phyloP scores from a whole-genome alignment of 148 eudicot genomes.

The Rhododendron molle region DNA sequence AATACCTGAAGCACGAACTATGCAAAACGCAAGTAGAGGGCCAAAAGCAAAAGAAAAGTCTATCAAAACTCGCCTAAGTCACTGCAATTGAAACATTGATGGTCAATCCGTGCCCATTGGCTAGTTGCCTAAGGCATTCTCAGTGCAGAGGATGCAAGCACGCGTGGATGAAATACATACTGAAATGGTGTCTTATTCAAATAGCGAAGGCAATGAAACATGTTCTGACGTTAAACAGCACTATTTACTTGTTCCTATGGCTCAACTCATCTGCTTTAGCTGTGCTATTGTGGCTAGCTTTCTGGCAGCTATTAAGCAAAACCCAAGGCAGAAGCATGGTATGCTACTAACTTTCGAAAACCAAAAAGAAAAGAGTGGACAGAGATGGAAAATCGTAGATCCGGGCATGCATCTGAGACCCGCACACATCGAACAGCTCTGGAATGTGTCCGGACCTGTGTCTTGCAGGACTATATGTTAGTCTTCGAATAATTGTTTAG shows the following conservation, averaged over 20 bases:
- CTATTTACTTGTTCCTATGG: too few relatives aligned
- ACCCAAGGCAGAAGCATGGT: too few relatives aligned
- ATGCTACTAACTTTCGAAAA: not conserved
- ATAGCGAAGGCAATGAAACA: too few relatives aligned
- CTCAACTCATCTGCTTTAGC: too few relatives aligned
- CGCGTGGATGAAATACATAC: too few relatives aligned
- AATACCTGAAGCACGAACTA: not conserved
- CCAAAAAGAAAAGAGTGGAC: not conserved
- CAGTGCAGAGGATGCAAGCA: not conserved
- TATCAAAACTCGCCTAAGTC: not conserved
- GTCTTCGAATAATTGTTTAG: not conserved
- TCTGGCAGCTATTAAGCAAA: not conserved
- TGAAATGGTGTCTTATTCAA: too few relatives aligned
- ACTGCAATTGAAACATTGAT: conserved; percentile 25
- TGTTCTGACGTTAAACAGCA: not conserved
- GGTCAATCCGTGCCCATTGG: conserved; percentile 42
- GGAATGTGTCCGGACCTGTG: not conserved
- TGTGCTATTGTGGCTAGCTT: not conserved
- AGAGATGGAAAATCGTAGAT: too few relatives aligned
- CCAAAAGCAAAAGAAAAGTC: not conserved
- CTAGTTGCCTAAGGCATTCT: conserved; percentile 39
- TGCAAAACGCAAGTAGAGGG: not conserved
- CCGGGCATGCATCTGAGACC: not conserved
- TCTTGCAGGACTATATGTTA: not conserved
- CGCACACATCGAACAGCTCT: not conserved